These are phyloP conservation scores for Effrenium voratum DNA, from an alignment of 73 alveolate species.

Conservation along the genomic window DNA sequence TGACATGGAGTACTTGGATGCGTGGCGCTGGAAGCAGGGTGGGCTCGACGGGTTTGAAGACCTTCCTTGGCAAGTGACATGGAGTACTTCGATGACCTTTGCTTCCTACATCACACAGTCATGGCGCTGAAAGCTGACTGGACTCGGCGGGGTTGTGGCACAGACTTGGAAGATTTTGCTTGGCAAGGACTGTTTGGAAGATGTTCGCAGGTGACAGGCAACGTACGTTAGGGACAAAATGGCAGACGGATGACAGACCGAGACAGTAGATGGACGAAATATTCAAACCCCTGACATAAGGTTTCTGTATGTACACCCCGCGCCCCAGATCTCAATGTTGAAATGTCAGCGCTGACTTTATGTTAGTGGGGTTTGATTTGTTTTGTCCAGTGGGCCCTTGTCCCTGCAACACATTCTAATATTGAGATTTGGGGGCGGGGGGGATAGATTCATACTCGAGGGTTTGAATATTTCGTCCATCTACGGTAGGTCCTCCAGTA, in stretches of 20 bases:
- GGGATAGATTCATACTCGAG: neutral
- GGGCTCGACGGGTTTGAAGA: too few species aligned
- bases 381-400: neutral
- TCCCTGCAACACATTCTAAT: neutral
- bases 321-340: slow-evolving; percentile 12
- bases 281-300: neutral
- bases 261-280: slow-evolving; percentile 24
- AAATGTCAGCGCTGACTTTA: neutral
- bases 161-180: neutral
- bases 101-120: too few species aligned
- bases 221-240: neutral
- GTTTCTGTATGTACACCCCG: neutral
- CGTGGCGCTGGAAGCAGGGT: too few species aligned
- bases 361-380: neutral
- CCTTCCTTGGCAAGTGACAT: too few species aligned
- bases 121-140: too few species aligned
- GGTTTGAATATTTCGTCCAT: slow-evolving; percentile 2
- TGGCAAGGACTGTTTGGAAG: neutral
- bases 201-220: neutral
- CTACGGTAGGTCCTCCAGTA: neutral
- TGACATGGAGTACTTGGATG: too few species aligned
- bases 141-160: neutral
- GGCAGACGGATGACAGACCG: neutral
- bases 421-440: slow-evolving; percentile 16
- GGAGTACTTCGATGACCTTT: too few species aligned